Conservation (phyloP, 441 rosid genomes). For the Croton setiger region DNA sequence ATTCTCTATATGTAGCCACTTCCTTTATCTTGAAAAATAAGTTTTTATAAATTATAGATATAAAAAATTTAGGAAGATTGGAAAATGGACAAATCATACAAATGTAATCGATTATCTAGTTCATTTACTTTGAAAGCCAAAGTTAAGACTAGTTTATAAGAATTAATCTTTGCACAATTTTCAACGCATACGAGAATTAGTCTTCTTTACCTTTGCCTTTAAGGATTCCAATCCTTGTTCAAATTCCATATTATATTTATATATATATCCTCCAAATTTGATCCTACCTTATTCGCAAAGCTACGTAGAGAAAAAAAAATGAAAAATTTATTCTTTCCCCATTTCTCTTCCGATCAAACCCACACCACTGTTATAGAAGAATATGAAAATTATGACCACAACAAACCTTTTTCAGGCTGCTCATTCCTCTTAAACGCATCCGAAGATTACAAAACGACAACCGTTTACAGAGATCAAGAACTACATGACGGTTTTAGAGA, state of each 20-base stretch:
- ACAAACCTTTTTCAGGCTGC: constrained; percentile 5
- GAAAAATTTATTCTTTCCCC: background rate
- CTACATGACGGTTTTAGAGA: background rate
- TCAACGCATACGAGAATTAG: background rate
- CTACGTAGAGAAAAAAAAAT: background rate
- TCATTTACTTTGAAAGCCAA: background rate
- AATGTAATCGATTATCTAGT: too few relatives aligned
- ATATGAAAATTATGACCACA: background rate
- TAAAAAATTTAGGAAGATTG: too few relatives aligned
- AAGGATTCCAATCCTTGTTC: background rate
- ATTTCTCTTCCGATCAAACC: background rate
- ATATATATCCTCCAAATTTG: too few relatives aligned
- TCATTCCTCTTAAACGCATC: background rate
- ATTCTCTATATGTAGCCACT: too few relatives aligned
- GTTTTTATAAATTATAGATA: too few relatives aligned
- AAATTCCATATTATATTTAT: background rate
- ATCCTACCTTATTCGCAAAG: too few relatives aligned
- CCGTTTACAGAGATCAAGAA: background rate
- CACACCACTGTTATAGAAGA: background rate
- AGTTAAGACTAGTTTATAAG: background rate
- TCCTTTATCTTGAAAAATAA: too few relatives aligned
- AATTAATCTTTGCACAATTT: background rate
- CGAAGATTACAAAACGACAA: background rate
- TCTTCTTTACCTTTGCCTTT: too few relatives aligned
- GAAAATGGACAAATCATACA: too few relatives aligned